Evolutionary conservation across 139 green algal species (phyloP).

Genomic region (Closterium sp.): DNA sequence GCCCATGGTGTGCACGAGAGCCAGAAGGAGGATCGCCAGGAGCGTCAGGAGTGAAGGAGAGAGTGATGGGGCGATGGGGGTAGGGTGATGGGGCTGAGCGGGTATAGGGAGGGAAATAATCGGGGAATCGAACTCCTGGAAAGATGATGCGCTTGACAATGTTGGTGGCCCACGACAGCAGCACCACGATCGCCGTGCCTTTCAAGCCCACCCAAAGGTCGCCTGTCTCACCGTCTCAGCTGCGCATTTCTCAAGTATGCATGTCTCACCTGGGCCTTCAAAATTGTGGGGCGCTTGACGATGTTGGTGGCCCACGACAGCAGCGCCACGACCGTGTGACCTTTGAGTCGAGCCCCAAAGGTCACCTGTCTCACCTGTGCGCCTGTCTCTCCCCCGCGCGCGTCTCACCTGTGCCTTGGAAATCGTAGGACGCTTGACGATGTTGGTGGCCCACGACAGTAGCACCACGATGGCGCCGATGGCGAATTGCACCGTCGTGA

Average conservation of each 20-base stretch:
- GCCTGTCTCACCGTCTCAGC: too few relatives aligned
- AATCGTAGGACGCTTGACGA: conserved; percentile 1
- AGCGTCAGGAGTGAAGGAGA: not conserved
- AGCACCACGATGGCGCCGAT: not conserved
- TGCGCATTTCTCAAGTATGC: too few relatives aligned
- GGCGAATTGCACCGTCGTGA: conserved; percentile 7
- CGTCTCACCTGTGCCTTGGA: not conserved
- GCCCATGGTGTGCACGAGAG: too few relatives aligned
- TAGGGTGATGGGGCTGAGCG: not conserved
- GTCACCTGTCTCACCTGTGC: not conserved
- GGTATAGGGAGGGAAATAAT: not conserved
- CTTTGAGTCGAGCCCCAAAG: too few relatives aligned
- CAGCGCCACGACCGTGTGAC: too few relatives aligned
- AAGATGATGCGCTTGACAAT: not conserved
- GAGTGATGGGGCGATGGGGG: not conserved
- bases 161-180: not conserved
- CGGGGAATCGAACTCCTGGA: not conserved
- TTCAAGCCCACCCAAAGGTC: too few relatives aligned
- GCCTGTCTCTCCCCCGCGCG: not conserved
- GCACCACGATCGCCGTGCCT: too few relatives aligned
- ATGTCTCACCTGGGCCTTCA: too few relatives aligned
- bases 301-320: too few relatives aligned
- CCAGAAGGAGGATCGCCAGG: not conserved
- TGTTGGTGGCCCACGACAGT: not conserved
- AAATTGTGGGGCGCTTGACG: too few relatives aligned